These are phyloP conservation scores for Acanthamoeba polyphaga DNA, from an alignment of 208 protist species.

Conservation along the genomic window DNA sequence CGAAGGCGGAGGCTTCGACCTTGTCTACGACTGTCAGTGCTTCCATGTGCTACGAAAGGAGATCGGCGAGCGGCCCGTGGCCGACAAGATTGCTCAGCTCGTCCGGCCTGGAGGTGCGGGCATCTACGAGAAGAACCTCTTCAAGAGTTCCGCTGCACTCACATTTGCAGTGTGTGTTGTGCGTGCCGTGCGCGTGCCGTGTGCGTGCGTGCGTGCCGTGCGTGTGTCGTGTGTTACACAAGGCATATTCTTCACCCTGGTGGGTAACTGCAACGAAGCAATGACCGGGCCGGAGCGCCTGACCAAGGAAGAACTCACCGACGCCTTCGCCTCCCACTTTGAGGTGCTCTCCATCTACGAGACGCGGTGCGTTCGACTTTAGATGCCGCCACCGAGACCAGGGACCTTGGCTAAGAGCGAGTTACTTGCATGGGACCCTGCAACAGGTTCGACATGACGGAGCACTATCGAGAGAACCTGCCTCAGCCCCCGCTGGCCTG, in stretches of 20 bases:
- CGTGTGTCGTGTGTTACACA: background rate
- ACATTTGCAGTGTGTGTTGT: background rate
- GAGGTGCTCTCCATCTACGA: background rate
- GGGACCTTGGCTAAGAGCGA: too few species aligned
- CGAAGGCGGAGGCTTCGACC: background rate
- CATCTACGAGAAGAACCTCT: background rate
- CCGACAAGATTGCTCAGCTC: background rate
- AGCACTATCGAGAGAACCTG: background rate
- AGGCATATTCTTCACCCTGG: conserved; percentile 12
- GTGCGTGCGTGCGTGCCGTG: background rate
- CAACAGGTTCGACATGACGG: background rate
- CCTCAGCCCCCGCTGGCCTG: background rate
- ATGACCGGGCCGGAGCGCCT: background rate
- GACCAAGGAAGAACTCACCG: background rate
- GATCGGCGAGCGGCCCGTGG: conserved; percentile 5
- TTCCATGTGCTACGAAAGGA: conserved; percentile 36
- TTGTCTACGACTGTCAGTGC: conserved; percentile 9
- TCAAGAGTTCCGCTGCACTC: background rate
- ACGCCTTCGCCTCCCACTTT: background rate
- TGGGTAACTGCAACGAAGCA: conserved; percentile 40
- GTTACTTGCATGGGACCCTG: too few species aligned
- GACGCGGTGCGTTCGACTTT: background rate
- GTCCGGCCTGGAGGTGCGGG: background rate
- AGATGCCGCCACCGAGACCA: too few species aligned
- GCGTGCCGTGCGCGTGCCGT: background rate